Base-by-base conservation (phyloP, 2,329 filamentous ascomycete genomes). In the Domatiomyces globalis region DNA sequence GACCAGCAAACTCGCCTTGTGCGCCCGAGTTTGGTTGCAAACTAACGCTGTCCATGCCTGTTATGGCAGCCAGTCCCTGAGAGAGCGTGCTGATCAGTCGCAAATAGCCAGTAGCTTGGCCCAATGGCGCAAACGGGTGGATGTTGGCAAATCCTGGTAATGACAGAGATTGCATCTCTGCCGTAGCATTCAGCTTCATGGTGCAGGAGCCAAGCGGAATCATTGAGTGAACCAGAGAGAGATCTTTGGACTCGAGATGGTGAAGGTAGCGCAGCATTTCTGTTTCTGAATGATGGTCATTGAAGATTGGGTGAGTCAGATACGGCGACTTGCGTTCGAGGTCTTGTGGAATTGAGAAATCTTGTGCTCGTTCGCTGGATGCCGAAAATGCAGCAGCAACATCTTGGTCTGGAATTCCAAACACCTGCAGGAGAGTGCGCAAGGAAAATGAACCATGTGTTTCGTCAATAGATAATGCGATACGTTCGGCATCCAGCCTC, bases 121-220 rank as follows among this genome's bases (percentile, higher is more conserved):
- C 71, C 0, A 71, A 62, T 0, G 84, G 84, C 39, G 82, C 78
- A 62, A 88, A 87, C 0, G 90, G 90, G 69, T 96, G 90, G 33
- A 94, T 75, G 55, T 83, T 80, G 43, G 85, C 78, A 63, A 89
- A 87, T 48, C 83, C 79, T 0, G 82, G 80, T 69, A 81, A 83
- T 0, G 85, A 85, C 51, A 95, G 77, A 6, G 89, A 84, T 15
- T 85, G 78, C 90, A 96, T 95, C 71, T 95, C 87, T 0, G 86
- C 86, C 2, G 89, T 92, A 43, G 85, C 86, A 66, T 95, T 95
- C 49, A 95, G 80, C 75, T 96, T 96, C 90, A 96, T 96, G 12
- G 90, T 96, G 74, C 90, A 96, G 1, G 90, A 95, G 18, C 90
- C 90, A 1, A 96, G 78, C 2, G 90, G 88, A 55, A 96, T 96